phyloP scores from a whole-genome alignment of 2,329 filamentous ascomycete species.

The Helicocarpus griseus region DNA sequence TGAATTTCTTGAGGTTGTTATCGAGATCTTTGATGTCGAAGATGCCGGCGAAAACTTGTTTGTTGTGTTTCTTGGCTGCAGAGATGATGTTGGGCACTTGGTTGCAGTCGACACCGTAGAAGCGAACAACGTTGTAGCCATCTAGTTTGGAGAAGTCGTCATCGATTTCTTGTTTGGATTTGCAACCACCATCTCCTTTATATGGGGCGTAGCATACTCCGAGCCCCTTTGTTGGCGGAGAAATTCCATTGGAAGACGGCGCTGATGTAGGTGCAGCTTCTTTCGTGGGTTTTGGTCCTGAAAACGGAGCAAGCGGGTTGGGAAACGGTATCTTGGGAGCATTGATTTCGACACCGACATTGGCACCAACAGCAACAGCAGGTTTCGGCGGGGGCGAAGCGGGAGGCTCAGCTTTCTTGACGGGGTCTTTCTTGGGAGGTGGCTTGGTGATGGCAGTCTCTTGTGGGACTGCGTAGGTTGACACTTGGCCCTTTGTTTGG shows the following conservation, averaged over 20 bases:
- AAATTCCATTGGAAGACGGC: neutral
- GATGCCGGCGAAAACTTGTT: conserved; percentile 67
- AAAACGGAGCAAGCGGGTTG: too few relatives aligned
- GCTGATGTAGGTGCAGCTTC: neutral
- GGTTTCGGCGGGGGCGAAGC: neutral
- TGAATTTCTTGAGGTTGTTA: conserved; percentile 51
- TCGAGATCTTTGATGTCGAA: conserved; percentile 52
- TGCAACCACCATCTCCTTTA: conserved; percentile 52
- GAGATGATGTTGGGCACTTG: conserved; percentile 55
- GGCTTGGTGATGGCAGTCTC: neutral
- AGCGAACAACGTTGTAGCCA: conserved; percentile 55
- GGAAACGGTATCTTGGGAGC: neutral
- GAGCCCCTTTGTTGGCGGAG: conserved; percentile 17
- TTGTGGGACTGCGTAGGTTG: conserved; percentile 45
- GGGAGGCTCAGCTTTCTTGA: neutral
- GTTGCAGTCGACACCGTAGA: conserved; percentile 73
- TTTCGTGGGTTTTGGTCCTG: neutral
- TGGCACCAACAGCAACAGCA: too few relatives aligned
- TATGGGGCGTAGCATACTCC: conserved; percentile 54
- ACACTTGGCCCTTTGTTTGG: conserved; percentile 33
- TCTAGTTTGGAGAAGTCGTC: conserved; percentile 53
- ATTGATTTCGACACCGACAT: neutral
- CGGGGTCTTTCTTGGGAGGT: neutral
- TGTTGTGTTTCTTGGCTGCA: conserved; percentile 53
- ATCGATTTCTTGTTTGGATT: conserved; percentile 52